Conservation (phyloP, 163 green algal genomes). For the Coccomyxa subellipsoidea region DNA sequence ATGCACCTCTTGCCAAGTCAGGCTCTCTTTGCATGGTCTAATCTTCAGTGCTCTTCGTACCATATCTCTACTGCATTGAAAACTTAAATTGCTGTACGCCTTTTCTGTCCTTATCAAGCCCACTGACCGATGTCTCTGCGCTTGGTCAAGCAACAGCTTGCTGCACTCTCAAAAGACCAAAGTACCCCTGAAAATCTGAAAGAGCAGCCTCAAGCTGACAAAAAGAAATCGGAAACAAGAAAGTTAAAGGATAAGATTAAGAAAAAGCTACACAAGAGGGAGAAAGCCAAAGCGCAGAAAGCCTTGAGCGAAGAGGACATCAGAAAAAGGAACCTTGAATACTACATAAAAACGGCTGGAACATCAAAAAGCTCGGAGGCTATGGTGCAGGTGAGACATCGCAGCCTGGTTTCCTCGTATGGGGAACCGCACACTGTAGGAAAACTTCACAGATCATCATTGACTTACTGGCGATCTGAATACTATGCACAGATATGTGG, state of each 20-base stretch:
- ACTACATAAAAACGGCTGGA: background rate
- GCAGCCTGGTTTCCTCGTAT: background rate
- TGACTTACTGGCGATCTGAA: background rate
- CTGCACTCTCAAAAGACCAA: background rate
- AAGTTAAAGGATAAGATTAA: background rate
- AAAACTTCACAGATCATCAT: background rate
- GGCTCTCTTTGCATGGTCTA: too few species aligned
- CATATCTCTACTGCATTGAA: too few species aligned
- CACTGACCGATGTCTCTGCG: background rate
- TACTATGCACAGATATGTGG: background rate
- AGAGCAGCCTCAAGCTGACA: background rate
- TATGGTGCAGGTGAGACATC: background rate
- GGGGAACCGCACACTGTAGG: background rate
- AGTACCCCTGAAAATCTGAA: background rate
- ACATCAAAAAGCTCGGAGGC: background rate
- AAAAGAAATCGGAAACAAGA: background rate
- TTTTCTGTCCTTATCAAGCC: too few species aligned
- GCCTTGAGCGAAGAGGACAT: constrained; percentile 1
- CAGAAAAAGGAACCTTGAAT: background rate
- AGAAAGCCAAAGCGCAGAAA: background rate
- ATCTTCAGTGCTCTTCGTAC: too few species aligned
- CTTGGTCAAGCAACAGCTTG: background rate
- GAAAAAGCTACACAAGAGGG: background rate
- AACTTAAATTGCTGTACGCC: too few species aligned
- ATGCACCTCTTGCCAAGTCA: too few species aligned